Evolutionary conservation across 441 rosid species (phyloP), one percentile per base, ranked within the genome.

Genomic region (Gossypium laxum): DNA sequence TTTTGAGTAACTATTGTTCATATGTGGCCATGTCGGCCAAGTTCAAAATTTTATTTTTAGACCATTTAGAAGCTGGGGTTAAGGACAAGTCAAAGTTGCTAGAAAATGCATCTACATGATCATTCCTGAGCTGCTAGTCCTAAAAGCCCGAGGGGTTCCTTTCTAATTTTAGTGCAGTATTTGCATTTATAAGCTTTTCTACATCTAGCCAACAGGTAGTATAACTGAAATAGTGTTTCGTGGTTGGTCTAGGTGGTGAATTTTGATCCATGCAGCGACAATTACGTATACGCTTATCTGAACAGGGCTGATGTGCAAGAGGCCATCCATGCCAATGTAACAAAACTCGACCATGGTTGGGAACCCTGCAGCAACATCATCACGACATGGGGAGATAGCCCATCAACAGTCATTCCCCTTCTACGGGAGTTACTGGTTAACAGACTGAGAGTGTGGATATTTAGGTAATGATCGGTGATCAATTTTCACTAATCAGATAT

Each of bases 301-400:
- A 92, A 92, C 69, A 69, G 83, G 38, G 77, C 75, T 0, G 91
- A 88, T 2, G 97, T 91, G 10, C 97, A 92, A 79, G 81, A 76
- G 60, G 96, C 93, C 15, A 67, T 92, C 61, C 96, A 91, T 75
- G 98, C 98, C 14, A 91, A 89, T 70, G 84, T 83, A 38, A 92
- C 98, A 0, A 88, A 85, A 58, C 83, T 92, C 11, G 73, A 79
- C 34, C 82, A 88, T 76, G 82, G 78, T 26, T 92, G 98, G 96
- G 58, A 84, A 69, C 85, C 88, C 0, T 90, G 98, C 80, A 88
- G 90, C 72, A 76, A 80, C 10, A 28, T 87, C 50, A 54, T 89
- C 5, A 5, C 12, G 7, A 47, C 24, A 0, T 91, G 98, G 97
- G 32, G 52, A 0, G 90, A 93, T 65, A 85, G 89, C 61, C 83